Evolutionary conservation across 73 alveolate genomes (phyloP), one percentile per base, ranked within the genome.

Genomic region (Tetrahymena thermophila): DNA sequence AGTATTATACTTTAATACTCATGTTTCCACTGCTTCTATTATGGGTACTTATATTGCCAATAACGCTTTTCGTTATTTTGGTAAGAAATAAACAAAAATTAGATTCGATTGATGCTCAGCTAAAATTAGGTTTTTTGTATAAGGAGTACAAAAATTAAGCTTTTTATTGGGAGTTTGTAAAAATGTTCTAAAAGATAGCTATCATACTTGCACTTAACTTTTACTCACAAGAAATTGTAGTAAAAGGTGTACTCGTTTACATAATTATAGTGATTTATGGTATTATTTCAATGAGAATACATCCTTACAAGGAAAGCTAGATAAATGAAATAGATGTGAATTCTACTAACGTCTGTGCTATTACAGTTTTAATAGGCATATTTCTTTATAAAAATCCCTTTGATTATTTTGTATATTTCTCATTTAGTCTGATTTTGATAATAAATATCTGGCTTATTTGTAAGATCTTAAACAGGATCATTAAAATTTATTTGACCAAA

Each of bases 91-190:
- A n/a, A 37, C 19, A 95, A 14, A 17, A 38, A 0, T 94, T 95
- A 23, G 93, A 95, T 0, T 37, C 55, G 4, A 37, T 21, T 21
- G 15, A 23, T 35, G 40, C 34, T 11, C 40, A 50, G 25, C 43
- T 50, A n/a, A 21, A 95, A 17, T n/a, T 38, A 7, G 97, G 96
- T 21, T 95, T 93, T 57, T 17, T 95, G 23, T 95, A 94, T 55
- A 38, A 35, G n/a, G 97, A 93, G 43, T 95, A 94, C 85, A 95
- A 93, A 40, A 93, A 85, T 34, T 35, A 95, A 93, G 40, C 43
- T 34, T 95, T 21, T 44, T 95, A 95, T 93, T 95, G 97, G 96
- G 97, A 95, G 57, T 93, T 95, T 93, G 37, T 93, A 10, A 95
- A 43, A 21, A 35, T 95, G 85, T 44, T 34, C 13, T 38, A 96